Evolutionary conservation across 2,329 filamentous ascomycete species (phyloP), one percentile per base, ranked within the genome.

Genomic region (Pezicula radicicola): DNA sequence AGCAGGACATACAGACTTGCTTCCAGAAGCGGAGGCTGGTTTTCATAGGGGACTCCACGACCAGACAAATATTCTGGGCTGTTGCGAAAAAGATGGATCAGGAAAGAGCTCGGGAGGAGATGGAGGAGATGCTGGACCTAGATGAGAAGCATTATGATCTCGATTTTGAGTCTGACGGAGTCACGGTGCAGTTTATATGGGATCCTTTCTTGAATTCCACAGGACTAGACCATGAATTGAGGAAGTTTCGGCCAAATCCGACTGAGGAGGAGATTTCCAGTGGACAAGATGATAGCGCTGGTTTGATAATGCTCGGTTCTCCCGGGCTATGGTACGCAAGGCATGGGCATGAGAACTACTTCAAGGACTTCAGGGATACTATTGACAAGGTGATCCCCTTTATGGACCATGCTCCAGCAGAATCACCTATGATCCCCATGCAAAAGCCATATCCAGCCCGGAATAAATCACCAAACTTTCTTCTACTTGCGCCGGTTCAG

Each of bases 51-150:
- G 84, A 87, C 63, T 80, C 79, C 2, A 80, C 77, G 1, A 75
- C 78, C 7, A 76, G 83, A 12, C 78, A 85, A 58, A 66, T 85
- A 6, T 87, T 81, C 63, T 85, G 80, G 76, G 79, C 79, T 46
- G 72, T 75, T 3, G 75, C 75, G 16, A 72, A 68, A 51, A 77
- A 75, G 55, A 66, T 84, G 27, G 72, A 79, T 51, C 65, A 66
- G 18, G 56, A 65, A 15, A 64, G 67, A 27, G 71, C 72, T 3
- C 64, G 72, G 13, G 57, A 65, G 27, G 65, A 69, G 28, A 64
- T 70, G 15, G 57, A 63, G 2, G 65, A 67, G 18, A 67, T 71
- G 15, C 58, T 70, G n/a, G 62, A 64, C 15, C 52, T 57, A 3
- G 60, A 63, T 27, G 61, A 69, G 39, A 74, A 75, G 49, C 76